Evolutionary conservation across 2,329 filamentous ascomycete genomes (phyloP).

Genomic region (Colletotrichum tabaci): DNA sequence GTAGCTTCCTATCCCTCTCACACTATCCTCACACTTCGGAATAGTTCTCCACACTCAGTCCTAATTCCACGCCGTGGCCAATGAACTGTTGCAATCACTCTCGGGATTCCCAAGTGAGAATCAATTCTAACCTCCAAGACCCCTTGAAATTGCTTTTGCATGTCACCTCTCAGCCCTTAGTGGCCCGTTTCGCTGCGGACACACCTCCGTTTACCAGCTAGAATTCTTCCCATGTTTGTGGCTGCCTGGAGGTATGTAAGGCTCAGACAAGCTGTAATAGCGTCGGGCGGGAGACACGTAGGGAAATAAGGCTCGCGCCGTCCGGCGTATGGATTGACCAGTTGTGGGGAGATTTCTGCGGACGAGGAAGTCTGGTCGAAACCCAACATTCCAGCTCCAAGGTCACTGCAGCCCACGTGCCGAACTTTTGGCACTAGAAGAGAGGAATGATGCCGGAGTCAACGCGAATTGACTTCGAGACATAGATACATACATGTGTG

Average conservation of each 20-base stretch:
- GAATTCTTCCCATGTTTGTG: neutral
- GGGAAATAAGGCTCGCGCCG: neutral
- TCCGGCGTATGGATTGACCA: neutral
- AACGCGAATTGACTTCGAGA: neutral
- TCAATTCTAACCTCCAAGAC: neutral
- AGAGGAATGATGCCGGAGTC: neutral
- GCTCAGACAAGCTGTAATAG: neutral
- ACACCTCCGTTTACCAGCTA: neutral
- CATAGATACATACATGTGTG: neutral
- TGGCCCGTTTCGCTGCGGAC: too few relatives aligned
- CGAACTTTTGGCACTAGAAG: neutral
- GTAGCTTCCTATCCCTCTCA: neutral
- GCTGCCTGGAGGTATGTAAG: constrained; percentile 4
- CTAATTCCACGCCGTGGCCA: neutral
- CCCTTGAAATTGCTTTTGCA: too few relatives aligned
- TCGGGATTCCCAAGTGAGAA: neutral
- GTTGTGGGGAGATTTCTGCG: neutral
- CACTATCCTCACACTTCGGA: too few relatives aligned
- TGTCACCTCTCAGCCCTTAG: neutral
- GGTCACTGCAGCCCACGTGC: neutral
- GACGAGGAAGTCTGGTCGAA: neutral
- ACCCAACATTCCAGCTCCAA: neutral
- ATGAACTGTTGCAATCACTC: neutral
- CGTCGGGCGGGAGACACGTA: neutral
- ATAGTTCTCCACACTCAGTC: too few relatives aligned